Evolutionary conservation across 2,329 filamentous ascomycete genomes (phyloP).

Genomic region (Fusarium staphyleae): DNA sequence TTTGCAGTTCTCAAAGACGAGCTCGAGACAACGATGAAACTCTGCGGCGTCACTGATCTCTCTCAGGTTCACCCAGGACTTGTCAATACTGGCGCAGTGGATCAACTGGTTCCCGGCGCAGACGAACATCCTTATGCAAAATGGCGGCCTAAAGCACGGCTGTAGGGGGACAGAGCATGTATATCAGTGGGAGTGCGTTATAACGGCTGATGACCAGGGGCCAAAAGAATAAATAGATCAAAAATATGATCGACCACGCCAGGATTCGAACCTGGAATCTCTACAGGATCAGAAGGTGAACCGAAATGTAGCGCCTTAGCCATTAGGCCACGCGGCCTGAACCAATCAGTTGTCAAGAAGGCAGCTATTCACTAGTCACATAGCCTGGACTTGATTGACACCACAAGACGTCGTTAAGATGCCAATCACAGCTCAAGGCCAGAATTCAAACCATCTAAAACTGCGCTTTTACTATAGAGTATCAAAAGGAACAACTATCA

Average conservation of each 20-base stretch:
- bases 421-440: too few relatives aligned
- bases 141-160: background rate
- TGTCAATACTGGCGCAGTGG: slow-evolving; percentile 1
- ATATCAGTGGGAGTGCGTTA: too few relatives aligned
- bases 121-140: slow-evolving; percentile 4
- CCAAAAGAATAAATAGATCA: too few relatives aligned
- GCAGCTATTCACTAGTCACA: too few relatives aligned
- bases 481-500: too few relatives aligned
- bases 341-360: too few relatives aligned
- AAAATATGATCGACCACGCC: slow-evolving; percentile 45
- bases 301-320: slow-evolving; percentile 52
- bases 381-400: too few relatives aligned
- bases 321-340: slow-evolving; percentile 51
- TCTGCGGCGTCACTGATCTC: slow-evolving; percentile 42
- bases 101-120: slow-evolving; percentile 1
- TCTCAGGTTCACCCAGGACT: slow-evolving; percentile 5
- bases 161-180: background rate
- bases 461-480: too few relatives aligned
- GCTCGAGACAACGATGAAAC: slow-evolving; percentile 69
- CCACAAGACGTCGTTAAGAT: too few relatives aligned
- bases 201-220: too few relatives aligned
- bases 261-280: slow-evolving; percentile 54
- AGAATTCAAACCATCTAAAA: too few relatives aligned
- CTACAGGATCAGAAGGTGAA: slow-evolving; percentile 42
- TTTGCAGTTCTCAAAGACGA: slow-evolving; percentile 59